Percentiles rank a stretch among this genome's conserved stretches.
phyloP scores from a whole-genome alignment of 192 early-diverging fungal species.

The Coemansia sp. region DNA sequence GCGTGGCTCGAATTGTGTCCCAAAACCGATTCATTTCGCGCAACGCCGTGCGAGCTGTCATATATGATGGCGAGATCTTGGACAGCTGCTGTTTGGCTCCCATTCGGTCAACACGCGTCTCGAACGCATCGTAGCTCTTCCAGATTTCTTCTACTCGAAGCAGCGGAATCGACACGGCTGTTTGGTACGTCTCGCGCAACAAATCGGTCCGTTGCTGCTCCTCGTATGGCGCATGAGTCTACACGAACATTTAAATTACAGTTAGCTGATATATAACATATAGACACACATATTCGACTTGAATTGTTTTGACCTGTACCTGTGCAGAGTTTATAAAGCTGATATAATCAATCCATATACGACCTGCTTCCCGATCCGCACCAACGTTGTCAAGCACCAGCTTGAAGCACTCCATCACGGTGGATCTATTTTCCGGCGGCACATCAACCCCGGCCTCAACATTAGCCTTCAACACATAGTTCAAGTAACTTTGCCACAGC shows the following conservation, averaged over 20 bases:
- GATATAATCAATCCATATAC: slow-evolving; percentile 87
- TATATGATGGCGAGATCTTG: slow-evolving; percentile 85
- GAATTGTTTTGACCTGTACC: slow-evolving; percentile 46
- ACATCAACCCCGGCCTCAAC: slow-evolving; percentile 54
- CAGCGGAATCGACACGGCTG: slow-evolving; percentile 83
- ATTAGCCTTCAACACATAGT: slow-evolving; percentile 80
- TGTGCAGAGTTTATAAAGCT: slow-evolving; percentile 73
- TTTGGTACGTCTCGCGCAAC: slow-evolving; percentile 80
- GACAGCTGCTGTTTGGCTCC: slow-evolving; percentile 83
- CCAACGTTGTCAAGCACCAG: slow-evolving; percentile 87
- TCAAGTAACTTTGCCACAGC: slow-evolving; percentile 85
- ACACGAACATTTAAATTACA: not conserved
- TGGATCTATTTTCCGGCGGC: slow-evolving; percentile 61
- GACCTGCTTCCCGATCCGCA: slow-evolving; percentile 81
- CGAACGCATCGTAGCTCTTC: slow-evolving; percentile 94
- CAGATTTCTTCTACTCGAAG: slow-evolving; percentile 89
- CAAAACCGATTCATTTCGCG: slow-evolving; percentile 78
- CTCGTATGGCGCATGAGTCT: slow-evolving; percentile 64
- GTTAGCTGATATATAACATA: too few species aligned
- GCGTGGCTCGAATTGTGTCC: slow-evolving; percentile 68
- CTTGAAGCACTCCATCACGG: slow-evolving; percentile 82
- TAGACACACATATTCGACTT: not conserved
- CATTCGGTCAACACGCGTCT: slow-evolving; percentile 77
- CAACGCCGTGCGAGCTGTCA: slow-evolving; percentile 86
- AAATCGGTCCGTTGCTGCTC: slow-evolving; percentile 87